These are phyloP conservation scores for Eruca vesicaria DNA, from an alignment of 441 rosid genomes.

Conservation along the genomic window DNA sequence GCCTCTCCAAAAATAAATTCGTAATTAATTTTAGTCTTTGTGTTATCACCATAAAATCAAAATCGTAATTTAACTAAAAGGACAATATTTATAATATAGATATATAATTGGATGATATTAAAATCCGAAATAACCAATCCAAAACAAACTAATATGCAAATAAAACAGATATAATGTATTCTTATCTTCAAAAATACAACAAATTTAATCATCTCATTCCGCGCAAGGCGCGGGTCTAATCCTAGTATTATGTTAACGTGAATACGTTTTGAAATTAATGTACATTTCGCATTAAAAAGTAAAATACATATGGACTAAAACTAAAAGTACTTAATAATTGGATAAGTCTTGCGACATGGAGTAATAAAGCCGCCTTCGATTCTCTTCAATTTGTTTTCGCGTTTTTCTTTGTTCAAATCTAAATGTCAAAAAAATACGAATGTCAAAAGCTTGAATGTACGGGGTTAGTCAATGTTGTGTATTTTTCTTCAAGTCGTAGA, in stretches of 20 bases:
- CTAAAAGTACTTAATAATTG: neutral
- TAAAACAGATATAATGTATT: no score
- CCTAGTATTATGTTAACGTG: neutral
- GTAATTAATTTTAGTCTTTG: no score
- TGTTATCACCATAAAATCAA: no score
- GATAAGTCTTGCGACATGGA: constrained; percentile 17
- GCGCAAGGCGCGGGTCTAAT: no score
- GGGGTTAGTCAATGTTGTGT: constrained; percentile 16
- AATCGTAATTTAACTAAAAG: no score
- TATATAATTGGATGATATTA: no score
- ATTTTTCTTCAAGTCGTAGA: constrained; percentile 5
- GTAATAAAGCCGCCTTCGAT: constrained; percentile 14
- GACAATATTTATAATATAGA: no score
- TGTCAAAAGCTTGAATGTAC: constrained; percentile 25
- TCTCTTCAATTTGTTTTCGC: neutral
- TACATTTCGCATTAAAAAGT: neutral
- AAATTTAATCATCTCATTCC: no score
- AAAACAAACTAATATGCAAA: no score
- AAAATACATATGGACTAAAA: neutral
- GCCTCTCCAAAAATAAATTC: no score
- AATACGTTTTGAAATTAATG: neutral
- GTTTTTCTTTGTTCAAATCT: constrained; percentile 20
- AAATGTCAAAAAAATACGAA: constrained; percentile 34
- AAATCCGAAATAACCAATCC: no score
- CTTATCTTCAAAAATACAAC: no score